Conservation (phyloP, 192 early-diverging fungal genomes). For the Entophlyctis luteolus region DNA sequence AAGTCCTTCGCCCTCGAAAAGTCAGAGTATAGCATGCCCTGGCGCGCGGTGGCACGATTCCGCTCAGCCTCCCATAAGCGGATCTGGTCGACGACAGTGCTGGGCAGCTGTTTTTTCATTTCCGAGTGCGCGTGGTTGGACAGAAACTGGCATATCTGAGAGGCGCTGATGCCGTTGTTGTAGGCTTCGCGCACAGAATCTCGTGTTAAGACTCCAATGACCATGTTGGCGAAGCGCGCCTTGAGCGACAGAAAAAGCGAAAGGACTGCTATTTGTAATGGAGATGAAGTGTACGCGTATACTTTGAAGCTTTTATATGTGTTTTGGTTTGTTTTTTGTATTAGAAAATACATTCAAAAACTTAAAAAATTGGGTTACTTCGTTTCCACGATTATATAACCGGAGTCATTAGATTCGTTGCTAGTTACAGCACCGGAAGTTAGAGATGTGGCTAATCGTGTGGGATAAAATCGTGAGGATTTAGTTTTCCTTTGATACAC, state of each 20-base stretch:
- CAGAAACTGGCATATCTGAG: slow-evolving; percentile 75
- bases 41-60: slow-evolving; percentile 51
- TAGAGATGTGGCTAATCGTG: slow-evolving; percentile 82
- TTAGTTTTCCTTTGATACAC: slow-evolving; percentile 80
- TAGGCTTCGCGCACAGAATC: slow-evolving; percentile 82
- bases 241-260: slow-evolving; percentile 83
- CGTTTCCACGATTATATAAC: slow-evolving; percentile 92
- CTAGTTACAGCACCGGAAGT: slow-evolving; percentile 68
- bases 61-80: slow-evolving; percentile 93
- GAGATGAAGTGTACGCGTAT: slow-evolving; percentile 94
- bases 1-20: slow-evolving; percentile 71
- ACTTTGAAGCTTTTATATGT: slow-evolving; percentile 48
- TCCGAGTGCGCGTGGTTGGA: slow-evolving; percentile 87
- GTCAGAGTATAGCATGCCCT: slow-evolving; percentile 69
- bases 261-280: slow-evolving; percentile 89
- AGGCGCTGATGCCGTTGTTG: slow-evolving; percentile 83
- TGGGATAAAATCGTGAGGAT: slow-evolving; percentile 80
- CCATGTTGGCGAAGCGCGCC: slow-evolving; percentile 87
- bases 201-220: slow-evolving; percentile 79
- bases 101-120: slow-evolving; percentile 79
- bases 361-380: slow-evolving; percentile 73
- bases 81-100: slow-evolving; percentile 93
- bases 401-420: slow-evolving; percentile 36
- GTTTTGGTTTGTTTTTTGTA: neutral
- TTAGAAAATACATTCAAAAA: neutral